Evolutionary conservation across 768 basidiomycete genomes (phyloP).

Genomic region (Tricholoma saponaceum): DNA sequence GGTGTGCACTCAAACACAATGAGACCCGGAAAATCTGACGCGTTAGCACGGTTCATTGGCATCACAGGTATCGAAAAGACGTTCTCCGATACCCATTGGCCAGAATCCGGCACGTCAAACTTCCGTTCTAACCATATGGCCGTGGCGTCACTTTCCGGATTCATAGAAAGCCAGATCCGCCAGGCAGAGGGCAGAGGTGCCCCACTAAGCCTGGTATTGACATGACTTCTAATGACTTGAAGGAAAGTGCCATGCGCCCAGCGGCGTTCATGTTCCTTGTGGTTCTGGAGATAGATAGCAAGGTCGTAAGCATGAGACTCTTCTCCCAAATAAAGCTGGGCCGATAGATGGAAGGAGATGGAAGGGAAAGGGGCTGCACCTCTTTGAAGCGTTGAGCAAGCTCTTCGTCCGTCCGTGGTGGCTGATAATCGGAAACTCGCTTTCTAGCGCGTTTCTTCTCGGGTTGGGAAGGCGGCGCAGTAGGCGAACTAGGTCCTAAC

Average conservation of each 20-base stretch:
- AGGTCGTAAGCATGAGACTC: conserved; percentile 10
- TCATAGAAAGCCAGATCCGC: conserved; percentile 72
- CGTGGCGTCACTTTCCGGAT: conserved; percentile 68
- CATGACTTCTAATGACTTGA: conserved; percentile 34
- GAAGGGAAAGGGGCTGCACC: conserved; percentile 37
- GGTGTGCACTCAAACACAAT: conserved; percentile 78
- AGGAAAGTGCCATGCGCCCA: conserved; percentile 78
- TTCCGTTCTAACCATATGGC: conserved; percentile 80
- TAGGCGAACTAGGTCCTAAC: conserved; percentile 9
- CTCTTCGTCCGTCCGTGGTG: conserved; percentile 59
- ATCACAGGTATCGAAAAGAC: conserved; percentile 59
- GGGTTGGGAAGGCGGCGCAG: conserved; percentile 14
- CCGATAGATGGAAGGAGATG: conserved; percentile 6
- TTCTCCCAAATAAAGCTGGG: neutral
- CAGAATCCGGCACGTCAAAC: conserved; percentile 64
- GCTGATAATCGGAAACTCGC: conserved; percentile 43
- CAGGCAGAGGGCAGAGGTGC: conserved; percentile 38
- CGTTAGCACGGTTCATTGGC: conserved; percentile 12
- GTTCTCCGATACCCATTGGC: conserved; percentile 54
- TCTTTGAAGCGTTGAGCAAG: conserved; percentile 64
- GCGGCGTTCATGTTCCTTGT: conserved; percentile 63
- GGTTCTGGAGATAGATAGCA: conserved; percentile 45
- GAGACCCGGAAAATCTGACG: conserved; percentile 52
- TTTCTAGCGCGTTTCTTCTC: conserved; percentile 37
- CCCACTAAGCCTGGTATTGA: conserved; percentile 29